Evolutionary conservation across 768 basidiomycete genomes (phyloP).

Genomic region (Gloeophyllum trabeum): DNA sequence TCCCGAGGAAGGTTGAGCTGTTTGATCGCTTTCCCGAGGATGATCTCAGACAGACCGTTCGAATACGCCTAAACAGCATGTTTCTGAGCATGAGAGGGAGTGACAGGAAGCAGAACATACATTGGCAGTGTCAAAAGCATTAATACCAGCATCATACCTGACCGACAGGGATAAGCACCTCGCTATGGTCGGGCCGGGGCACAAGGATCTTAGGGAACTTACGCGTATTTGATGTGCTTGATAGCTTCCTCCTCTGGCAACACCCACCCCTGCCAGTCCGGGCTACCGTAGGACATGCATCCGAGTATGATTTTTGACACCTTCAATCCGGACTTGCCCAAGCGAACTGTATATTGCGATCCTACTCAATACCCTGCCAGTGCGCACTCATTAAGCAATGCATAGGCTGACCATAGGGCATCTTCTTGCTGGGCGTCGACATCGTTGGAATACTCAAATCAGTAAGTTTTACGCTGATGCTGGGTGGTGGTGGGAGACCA

Average conservation of each 20-base stretch:
- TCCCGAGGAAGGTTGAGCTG: constrained; percentile 25
- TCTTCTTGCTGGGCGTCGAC: too few species aligned
- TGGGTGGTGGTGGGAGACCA: too few species aligned
- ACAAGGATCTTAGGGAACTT: too few species aligned
- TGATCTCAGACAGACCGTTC: constrained; percentile 20
- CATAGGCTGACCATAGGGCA: not conserved
- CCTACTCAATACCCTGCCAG: not conserved
- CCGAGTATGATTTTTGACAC: constrained; percentile 59
- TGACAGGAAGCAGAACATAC: constrained; percentile 17
- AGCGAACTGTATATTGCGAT: constrained; percentile 8
- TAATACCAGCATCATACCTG: constrained; percentile 49
- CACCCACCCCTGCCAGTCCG: constrained; percentile 20
- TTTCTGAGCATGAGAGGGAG: constrained; percentile 16
- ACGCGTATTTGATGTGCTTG: constrained; percentile 14
- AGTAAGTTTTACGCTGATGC: too few species aligned
- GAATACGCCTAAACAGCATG: constrained; percentile 18
- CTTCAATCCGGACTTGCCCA: constrained; percentile 44
- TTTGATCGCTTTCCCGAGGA: constrained; percentile 30
- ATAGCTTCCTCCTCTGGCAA: constrained; percentile 15
- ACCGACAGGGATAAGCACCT: constrained; percentile 4
- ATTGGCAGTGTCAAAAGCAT: constrained; percentile 50
- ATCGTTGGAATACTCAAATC: too few species aligned
- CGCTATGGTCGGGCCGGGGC: constrained; percentile 8
- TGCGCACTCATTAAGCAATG: not conserved
- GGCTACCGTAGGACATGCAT: constrained; percentile 44